Conservation (phyloP, 169 alveolate genomes). For the Plasmodium knowlesi region DNA sequence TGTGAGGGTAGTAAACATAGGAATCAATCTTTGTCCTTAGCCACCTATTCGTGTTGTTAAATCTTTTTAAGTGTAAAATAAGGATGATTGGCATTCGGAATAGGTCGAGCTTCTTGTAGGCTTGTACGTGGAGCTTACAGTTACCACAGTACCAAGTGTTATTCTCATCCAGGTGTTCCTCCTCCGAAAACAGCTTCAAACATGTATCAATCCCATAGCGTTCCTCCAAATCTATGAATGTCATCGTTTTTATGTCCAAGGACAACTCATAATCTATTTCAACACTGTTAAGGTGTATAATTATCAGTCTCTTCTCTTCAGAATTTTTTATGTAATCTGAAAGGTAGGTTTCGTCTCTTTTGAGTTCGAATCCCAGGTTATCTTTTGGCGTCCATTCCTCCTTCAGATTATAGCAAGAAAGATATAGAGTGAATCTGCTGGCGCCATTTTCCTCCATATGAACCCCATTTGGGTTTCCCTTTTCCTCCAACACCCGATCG, state of each 20-base stretch:
- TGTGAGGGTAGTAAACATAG: constrained; percentile 59
- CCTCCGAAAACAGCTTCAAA: constrained; percentile 83
- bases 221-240: constrained; percentile 56
- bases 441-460: neutral
- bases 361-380: constrained; percentile 32
- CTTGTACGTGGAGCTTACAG: constrained; percentile 91
- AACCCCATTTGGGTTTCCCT: neutral
- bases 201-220: constrained; percentile 77
- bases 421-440: constrained; percentile 4
- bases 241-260: constrained; percentile 41
- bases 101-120: constrained; percentile 90
- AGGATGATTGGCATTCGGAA: constrained; percentile 89
- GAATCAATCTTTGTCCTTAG: constrained; percentile 62
- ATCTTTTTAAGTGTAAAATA: constrained; percentile 92
- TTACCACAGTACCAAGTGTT: constrained; percentile 92
- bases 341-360: constrained; percentile 39
- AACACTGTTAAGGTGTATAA: constrained; percentile 27
- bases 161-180: constrained; percentile 89
- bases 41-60: constrained; percentile 81
- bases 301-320: constrained; percentile 47
- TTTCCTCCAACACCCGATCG: neutral
- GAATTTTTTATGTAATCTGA: constrained; percentile 55
- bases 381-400: constrained; percentile 42
- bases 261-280: constrained; percentile 41
- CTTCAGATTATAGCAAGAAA: constrained; percentile 31